These are phyloP conservation scores for Ascochyta fabae DNA, from an alignment of 2,329 filamentous ascomycete genomes.

Conservation along the genomic window DNA sequence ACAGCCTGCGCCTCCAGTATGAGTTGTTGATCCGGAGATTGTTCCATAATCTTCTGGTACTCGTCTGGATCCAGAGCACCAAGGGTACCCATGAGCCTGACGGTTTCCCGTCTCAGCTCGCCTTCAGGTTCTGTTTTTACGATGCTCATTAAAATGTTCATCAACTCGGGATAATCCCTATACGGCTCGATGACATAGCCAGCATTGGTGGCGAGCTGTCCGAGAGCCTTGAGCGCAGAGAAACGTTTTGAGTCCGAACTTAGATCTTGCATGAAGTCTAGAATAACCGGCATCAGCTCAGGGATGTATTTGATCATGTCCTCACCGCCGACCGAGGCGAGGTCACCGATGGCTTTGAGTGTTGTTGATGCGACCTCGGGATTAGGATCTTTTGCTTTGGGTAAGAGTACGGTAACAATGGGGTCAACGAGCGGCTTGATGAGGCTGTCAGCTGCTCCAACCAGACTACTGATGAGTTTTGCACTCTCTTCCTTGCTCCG, in stretches of 20 bases:
- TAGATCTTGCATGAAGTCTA: constrained; percentile 92
- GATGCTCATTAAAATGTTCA: constrained; percentile 91
- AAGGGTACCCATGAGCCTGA: constrained; percentile 94
- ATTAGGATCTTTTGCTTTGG: constrained; percentile 85
- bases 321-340: constrained; percentile 91
- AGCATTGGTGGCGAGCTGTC: constrained; percentile 91
- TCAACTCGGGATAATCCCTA: constrained; percentile 88
- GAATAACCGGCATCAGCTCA: constrained; percentile 90
- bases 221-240: constrained; percentile 86
- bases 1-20: constrained; percentile 70
- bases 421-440: constrained; percentile 97
- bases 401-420: constrained; percentile 92
- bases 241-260: constrained; percentile 89
- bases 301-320: constrained; percentile 94
- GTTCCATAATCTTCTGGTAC: constrained; percentile 92
- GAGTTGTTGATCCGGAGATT: constrained; percentile 80
- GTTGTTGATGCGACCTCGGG: constrained; percentile 92
- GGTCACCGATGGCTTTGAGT: constrained; percentile 91
- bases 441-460: constrained; percentile 88
- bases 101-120: constrained; percentile 87
- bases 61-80: constrained; percentile 96
- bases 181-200: constrained; percentile 98
- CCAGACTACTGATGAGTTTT: constrained; percentile 87
- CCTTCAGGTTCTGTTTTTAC: constrained; percentile 92
- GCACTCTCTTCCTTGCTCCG: constrained; percentile 97